These are phyloP conservation scores for Rehmannia glutinosa DNA, from an alignment of 257 asterid species.

Conservation along the genomic window DNA sequence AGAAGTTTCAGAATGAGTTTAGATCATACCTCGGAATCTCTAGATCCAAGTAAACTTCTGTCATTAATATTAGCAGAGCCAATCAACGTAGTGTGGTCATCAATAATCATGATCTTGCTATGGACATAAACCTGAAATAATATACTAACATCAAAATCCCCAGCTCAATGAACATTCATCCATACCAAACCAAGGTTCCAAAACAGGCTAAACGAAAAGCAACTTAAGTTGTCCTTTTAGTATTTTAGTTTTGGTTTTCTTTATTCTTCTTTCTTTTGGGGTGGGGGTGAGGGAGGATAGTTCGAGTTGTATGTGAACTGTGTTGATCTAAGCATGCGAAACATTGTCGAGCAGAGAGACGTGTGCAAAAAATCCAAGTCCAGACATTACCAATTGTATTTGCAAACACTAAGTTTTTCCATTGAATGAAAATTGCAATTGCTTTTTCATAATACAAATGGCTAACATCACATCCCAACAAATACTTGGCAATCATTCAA, in stretches of 20 bases:
- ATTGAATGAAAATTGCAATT: background rate
- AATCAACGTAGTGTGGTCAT: slow-evolving; percentile 61
- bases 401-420: background rate
- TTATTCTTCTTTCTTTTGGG: background rate
- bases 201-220: background rate
- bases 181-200: slow-evolving; percentile 1
- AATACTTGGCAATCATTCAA: background rate
- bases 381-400: background rate
- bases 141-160: slow-evolving; percentile 3
- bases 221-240: background rate
- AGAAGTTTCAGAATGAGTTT: slow-evolving; percentile 7
- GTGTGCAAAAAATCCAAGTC: background rate
- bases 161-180: background rate
- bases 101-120: slow-evolving; percentile 92
- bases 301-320: background rate
- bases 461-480: background rate
- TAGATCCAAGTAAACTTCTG: slow-evolving; percentile 90
- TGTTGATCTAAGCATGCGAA: background rate
- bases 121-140: slow-evolving; percentile 71
- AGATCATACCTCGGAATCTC: slow-evolving; percentile 83
- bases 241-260: background rate
- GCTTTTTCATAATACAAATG: too few relatives aligned
- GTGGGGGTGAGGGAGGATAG: background rate
- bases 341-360: background rate
- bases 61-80: slow-evolving; percentile 91